Base-by-base conservation (phyloP, 192 early-diverging fungal genomes). In the Neocallimastix lanati region DNA sequence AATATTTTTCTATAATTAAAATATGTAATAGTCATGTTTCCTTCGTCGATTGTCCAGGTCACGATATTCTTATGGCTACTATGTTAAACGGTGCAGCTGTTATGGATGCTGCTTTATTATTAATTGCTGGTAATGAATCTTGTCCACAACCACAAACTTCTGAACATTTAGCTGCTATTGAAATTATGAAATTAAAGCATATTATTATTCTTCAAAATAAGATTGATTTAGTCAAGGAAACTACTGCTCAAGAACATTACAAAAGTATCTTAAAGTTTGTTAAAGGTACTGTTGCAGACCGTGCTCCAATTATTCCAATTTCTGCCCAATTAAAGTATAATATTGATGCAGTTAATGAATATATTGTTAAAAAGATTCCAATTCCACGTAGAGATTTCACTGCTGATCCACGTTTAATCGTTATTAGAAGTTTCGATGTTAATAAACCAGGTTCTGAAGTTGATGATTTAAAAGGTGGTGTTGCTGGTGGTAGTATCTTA, bases 51-150 rank as follows among this genome's bases (percentile, higher is more conserved):
- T 98, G 97, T 84, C 96, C 97, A 29, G 97, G 97, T 76, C 96
- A 99, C 94, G 97, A 99, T 87, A 94, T 98, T 93, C 93, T 98
- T 81, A 98, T 97, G 97, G 94, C 96, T 36, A 98, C 96, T 80
- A 98, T 99, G 97, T 88, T 99, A 81, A 97, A 95, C 89, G 97
- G 97, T 81, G 94, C 95, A 37, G 96, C 96, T 29, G 96, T 98
- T 79, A 98, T 98, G 97, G 97, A 98, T 88, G 96, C 96, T 76
- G 97, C 97, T 12, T 85, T 99, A 81, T 90, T 99, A 76, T 88
- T 99, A 82, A 93, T 99, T 88, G 96, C 97, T 7, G 97, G 93
- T 80, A 99, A 99, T 86, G 97, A 98, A 88, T 90, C 92, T 16
- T 98, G 97, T 88, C 97, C 97, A 50, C 97, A 99, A 88, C 97